Evolutionary conservation across 441 rosid species (phyloP), one percentile per base, ranked within the genome.

Genomic region (Dalechampia spathulata): DNA sequence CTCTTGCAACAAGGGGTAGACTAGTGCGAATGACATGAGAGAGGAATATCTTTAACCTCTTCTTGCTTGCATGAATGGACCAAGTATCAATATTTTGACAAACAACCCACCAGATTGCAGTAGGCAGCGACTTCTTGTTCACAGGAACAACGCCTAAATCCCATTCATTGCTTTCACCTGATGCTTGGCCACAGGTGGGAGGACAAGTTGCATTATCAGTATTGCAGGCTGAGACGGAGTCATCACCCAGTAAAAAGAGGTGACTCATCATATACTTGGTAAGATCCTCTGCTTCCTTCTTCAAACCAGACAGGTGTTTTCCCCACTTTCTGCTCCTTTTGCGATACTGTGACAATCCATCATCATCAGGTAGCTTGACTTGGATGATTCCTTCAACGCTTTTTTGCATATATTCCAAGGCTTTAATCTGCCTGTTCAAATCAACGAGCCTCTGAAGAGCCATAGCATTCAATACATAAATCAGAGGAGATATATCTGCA

Each of bases 401-500:
- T 64, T 76, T 77, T 69, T 72, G 75, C 53, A 86, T 51, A 73
- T 83, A 90, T 64, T 72, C 81, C 26, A 76, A 78, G 64, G 91
- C 77, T 37, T 75, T 83, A 54, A 83, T 78, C 72, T 71, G 74
- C 77, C 85, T 84, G 65, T 84, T 90, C 85, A 94, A 64, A 79
- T 94, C 98, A 69, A 66, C 81, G 66, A 90, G 90, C 75, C 95
- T 83, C 78, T 87, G 98, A 71, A 94, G 70, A 67, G 81, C 79
- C 70, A 84, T 77, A 58, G 72, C 74, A 57, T 77, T 80, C 62
- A 87, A 71, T 57, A 75, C 56, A 72, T 76, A 86, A 47, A 83
- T 65, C 58, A 90, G 68, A 62, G 75, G 67, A 67, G 71, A 78
- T 65, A 75, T 78, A 63, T 77, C 75, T 57, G 69, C 70, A 75